phyloP scores from a whole-genome alignment of 331 rosid genomes.

The Malus hybrid region DNA sequence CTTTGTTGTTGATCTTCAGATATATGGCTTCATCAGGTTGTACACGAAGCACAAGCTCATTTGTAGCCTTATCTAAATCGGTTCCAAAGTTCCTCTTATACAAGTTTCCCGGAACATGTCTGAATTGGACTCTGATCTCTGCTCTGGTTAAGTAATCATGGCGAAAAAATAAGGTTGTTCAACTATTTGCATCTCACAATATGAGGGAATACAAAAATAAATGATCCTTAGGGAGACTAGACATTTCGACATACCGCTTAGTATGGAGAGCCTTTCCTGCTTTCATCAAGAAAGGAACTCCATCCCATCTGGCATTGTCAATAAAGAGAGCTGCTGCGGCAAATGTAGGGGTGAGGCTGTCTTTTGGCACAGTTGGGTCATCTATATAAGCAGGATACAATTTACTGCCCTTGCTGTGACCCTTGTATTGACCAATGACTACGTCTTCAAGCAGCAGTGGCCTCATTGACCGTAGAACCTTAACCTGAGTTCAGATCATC shows the following conservation, averaged over 20 bases:
- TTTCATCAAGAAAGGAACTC: conserved; percentile 96
- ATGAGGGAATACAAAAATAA: conserved; percentile 1
- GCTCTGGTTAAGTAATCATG: conserved; percentile 48
- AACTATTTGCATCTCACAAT: conserved; percentile 5
- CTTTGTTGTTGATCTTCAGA: conserved; percentile 93
- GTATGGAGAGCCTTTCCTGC: conserved; percentile 98
- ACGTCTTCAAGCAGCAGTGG: conserved; percentile 72
- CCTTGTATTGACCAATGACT: conserved; percentile 90
- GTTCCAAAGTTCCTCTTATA: conserved; percentile 86
- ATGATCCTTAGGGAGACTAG: neutral
- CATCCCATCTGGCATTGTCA: conserved; percentile 96
- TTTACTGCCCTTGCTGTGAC: conserved; percentile 73
- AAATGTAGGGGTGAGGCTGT: conserved; percentile 89
- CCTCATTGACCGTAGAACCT: conserved; percentile 90
- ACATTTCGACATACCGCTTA: conserved; percentile 40
- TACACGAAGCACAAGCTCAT: conserved; percentile 93
- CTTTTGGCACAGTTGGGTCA: conserved; percentile 83
- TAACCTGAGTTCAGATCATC: conserved; percentile 55
- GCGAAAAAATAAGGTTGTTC: conserved; percentile 7
- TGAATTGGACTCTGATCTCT: conserved; percentile 95
- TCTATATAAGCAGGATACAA: conserved; percentile 71
- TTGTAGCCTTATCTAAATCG: conserved; percentile 85
- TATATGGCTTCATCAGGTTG: conserved; percentile 94
- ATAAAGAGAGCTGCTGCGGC: conserved; percentile 94
- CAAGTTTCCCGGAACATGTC: conserved; percentile 95